A percentile compares a stretch with the other conserved stretches of the same genome.
phyloP scores from a whole-genome alignment of 2,329 filamentous ascomycete species.

The Phialophora tarda region DNA sequence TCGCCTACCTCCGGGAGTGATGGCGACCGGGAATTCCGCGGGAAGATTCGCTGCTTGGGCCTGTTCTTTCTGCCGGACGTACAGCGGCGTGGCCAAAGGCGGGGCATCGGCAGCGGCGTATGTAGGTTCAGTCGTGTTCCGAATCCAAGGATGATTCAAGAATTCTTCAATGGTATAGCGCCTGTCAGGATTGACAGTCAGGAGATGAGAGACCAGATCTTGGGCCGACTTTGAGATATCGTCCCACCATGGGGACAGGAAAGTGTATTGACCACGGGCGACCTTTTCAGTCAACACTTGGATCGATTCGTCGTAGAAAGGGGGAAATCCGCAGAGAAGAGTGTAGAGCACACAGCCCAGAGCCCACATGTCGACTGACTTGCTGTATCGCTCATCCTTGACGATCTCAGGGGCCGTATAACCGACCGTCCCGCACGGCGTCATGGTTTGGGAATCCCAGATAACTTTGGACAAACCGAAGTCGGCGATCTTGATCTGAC shows the following conservation, averaged over 20 bases:
- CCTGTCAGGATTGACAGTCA: slow-evolving; percentile 94
- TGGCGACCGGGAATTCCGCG: slow-evolving; percentile 55
- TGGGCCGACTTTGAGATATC: slow-evolving; percentile 95
- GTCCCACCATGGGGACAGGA: slow-evolving; percentile 98
- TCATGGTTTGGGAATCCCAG: slow-evolving; percentile 98
- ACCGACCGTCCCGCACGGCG: slow-evolving; percentile 96
- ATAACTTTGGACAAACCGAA: slow-evolving; percentile 98
- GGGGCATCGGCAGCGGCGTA: slow-evolving; percentile 71
- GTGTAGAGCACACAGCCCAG: slow-evolving; percentile 96
- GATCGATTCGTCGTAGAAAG: slow-evolving; percentile 96
- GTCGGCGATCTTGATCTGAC: slow-evolving; percentile 94
- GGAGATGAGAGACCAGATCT: slow-evolving; percentile 88
- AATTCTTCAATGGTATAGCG: slow-evolving; percentile 93
- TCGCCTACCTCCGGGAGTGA: slow-evolving; percentile 60
- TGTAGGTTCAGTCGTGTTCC: slow-evolving; percentile 70
- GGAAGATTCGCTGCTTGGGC: slow-evolving; percentile 62
- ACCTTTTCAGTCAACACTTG: slow-evolving; percentile 97
- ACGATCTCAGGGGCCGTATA: slow-evolving; percentile 99
- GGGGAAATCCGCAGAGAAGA: slow-evolving; percentile 93
- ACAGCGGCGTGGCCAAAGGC: slow-evolving; percentile 70
- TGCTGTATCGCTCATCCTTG: slow-evolving; percentile 97
- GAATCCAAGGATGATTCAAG: slow-evolving; percentile 92
- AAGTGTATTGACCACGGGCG: slow-evolving; percentile 93
- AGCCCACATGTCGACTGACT: slow-evolving; percentile 99
- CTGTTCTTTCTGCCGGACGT: slow-evolving; percentile 63